Evolutionary conservation across 495 filamentous ascomycete species (phyloP).

Genomic region (Polyplosphaeria fusca): DNA sequence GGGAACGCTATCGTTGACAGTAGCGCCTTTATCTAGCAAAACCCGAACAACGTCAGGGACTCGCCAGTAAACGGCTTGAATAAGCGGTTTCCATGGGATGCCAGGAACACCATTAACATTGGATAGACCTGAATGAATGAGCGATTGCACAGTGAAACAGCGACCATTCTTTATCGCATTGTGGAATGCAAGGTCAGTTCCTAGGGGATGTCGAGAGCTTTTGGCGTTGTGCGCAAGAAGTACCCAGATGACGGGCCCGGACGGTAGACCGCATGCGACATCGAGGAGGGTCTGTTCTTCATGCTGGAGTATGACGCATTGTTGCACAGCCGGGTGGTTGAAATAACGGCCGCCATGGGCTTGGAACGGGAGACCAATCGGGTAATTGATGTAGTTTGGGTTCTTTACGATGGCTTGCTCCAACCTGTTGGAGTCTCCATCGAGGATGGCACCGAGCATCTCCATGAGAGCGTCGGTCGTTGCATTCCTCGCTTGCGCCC

Average conservation of each 20-base stretch:
- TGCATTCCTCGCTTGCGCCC: slow-evolving; percentile 2
- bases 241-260: slow-evolving; percentile 6
- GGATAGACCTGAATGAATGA: slow-evolving; percentile 11
- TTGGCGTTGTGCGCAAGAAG: slow-evolving; percentile 21
- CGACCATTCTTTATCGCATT: slow-evolving; percentile 31
- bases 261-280: slow-evolving; percentile 19
- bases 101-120: slow-evolving; percentile 13
- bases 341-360: slow-evolving; percentile 10
- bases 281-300: slow-evolving; percentile 23
- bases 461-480: slow-evolving; percentile 8
- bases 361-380: slow-evolving; percentile 23
- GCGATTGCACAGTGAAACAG: slow-evolving; percentile 10
- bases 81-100: slow-evolving; percentile 15
- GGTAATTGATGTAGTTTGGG: slow-evolving; percentile 22
- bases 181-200: slow-evolving; percentile 24
- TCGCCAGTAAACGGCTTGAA: slow-evolving; percentile 28
- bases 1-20: slow-evolving; percentile 10
- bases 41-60: slow-evolving; percentile 21
- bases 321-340: slow-evolving; percentile 9
- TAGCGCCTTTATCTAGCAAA: slow-evolving; percentile 23
- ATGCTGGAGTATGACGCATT: slow-evolving; percentile 23
- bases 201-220: slow-evolving; percentile 19
- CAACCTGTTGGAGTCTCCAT: slow-evolving; percentile 12
- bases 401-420: slow-evolving; percentile 12
- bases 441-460: slow-evolving; percentile 17